Evolutionary conservation across 306 rosid genomes (phyloP), one percentile per base, ranked within the genome.

Genomic region (Oxytropis ochrocephala): DNA sequence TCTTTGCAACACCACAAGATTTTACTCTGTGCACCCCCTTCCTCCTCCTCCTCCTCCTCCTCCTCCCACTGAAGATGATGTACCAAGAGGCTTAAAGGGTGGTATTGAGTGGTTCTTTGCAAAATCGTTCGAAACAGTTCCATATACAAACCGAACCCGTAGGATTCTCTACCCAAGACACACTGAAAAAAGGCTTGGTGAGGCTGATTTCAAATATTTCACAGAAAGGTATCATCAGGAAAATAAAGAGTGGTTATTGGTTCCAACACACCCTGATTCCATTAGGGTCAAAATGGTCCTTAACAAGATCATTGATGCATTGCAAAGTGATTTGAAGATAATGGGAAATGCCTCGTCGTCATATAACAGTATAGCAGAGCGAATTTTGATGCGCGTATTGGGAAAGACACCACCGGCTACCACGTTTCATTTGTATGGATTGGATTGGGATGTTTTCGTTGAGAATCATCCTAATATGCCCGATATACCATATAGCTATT

Each of bases 381-480:
- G 4, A 3, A 0, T 18, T 18, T 50, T 12, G 56, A 63, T 33
- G 79, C 75, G 57, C 58, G 78, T 53, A 73, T 78, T 17, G 44
- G 82, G 56, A 18, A 50, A 88, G 42, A 5, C 38, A 0, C 54
- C 79, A 2, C 61, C 56, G 10, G 46, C 88, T 29, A 75, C 66
- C 2, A 86, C 88, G 5, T 80, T 91, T 11, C 96, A 88, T 80
- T 85, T 92, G 81, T 88, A 86, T 13, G 93, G 92, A 63, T 68
- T 86, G 82, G 86, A 88, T 67, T 92, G 96, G 98, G 96, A 92
- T 74, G 82, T 89, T 67, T 47, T 89, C 65, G 96, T 89, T 63
- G 93, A 88, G 47, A 75, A 91, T 70, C 76, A 84, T 46, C 87
- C 94, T 30, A 79, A 24, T 24, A 1, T 24, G 2, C 29, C 80